Conservation (phyloP, 1,284 basidiomycete genomes). For the Tetrapyrgos nigripes region DNA sequence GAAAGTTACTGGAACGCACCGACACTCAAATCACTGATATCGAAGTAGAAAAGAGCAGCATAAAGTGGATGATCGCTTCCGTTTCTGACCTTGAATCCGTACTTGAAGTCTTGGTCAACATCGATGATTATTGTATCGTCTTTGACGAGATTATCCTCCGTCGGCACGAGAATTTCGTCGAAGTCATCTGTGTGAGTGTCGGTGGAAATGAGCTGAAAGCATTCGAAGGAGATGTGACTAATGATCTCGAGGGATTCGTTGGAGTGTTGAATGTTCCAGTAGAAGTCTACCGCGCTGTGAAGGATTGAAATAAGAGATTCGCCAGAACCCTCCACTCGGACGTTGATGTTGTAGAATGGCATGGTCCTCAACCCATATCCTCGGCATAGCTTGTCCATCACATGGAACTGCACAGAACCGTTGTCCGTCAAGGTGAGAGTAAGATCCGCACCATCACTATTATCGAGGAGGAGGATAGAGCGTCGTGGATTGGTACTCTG, state of each 20-base stretch:
- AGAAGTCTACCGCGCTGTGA: constrained; percentile 8
- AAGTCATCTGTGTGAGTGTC: background rate
- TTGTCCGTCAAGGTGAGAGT: background rate
- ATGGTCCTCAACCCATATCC: constrained; percentile 1
- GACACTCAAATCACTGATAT: constrained; percentile 20
- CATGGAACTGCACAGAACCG: constrained; percentile 1
- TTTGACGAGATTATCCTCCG: constrained; percentile 1
- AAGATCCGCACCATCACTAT: constrained; percentile 3
- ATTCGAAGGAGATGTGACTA: background rate
- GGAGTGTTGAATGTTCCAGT: constrained; percentile 7
- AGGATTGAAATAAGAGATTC: background rate
- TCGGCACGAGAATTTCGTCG: background rate
- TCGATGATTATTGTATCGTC: constrained; percentile 6
- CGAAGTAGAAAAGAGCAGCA: constrained; percentile 21
- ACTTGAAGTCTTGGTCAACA: constrained; percentile 16
- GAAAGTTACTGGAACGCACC: constrained; percentile 4
- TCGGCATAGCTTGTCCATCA: constrained; percentile 3
- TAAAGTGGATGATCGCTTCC: constrained; percentile 13
- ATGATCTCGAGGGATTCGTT: background rate
- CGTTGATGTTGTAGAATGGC: background rate
- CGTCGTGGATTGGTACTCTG: background rate
- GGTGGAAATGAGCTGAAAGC: background rate
- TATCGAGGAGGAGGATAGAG: background rate
- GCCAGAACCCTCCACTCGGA: no score
- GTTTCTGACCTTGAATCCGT: constrained; percentile 20